phyloP scores from a whole-genome alignment of 768 basidiomycete species.

The Hysterangium stoloniferum region DNA sequence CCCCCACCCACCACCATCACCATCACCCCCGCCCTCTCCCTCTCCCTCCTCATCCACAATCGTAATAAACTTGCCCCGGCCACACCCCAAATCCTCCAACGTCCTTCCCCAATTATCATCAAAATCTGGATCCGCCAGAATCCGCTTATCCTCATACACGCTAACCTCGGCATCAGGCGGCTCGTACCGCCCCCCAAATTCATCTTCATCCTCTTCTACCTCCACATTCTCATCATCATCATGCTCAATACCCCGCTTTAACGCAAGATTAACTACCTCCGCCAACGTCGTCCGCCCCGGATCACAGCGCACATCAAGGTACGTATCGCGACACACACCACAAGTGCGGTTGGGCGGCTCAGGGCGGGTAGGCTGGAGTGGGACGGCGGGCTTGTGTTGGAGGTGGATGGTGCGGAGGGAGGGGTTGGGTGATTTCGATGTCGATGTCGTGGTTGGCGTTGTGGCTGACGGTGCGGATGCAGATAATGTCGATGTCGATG shows the following conservation, averaged over 20 bases:
- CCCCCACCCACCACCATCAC: too few relatives aligned
- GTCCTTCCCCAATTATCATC: conserved; percentile 81
- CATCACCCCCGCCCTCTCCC: too few relatives aligned
- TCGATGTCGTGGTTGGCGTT: too few relatives aligned
- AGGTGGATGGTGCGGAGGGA: conserved; percentile 67
- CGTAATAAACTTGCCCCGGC: conserved; percentile 77
- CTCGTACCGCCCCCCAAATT: conserved; percentile 24
- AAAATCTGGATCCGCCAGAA: conserved; percentile 91
- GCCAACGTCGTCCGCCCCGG: conserved; percentile 58
- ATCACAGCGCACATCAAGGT: conserved; percentile 68
- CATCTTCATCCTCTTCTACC: too few relatives aligned
- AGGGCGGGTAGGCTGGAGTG: conserved; percentile 62
- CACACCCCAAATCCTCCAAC: conserved; percentile 72
- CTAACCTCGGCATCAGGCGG: conserved; percentile 53
- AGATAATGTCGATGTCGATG: conserved; percentile 41
- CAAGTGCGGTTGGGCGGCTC: conserved; percentile 70
- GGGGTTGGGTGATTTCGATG: neutral
- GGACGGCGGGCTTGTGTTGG: conserved; percentile 70
- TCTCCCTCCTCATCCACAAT: conserved; percentile 86
- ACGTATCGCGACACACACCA: conserved; percentile 86
- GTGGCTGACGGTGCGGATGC: too few relatives aligned
- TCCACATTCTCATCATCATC: too few relatives aligned
- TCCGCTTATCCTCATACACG: conserved; percentile 79
- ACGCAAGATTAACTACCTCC: conserved; percentile 60
- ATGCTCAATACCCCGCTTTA: too few relatives aligned